These are phyloP conservation scores for Diaporthe caulivora DNA, from an alignment of 2,329 filamentous ascomycete species.

Conservation along the genomic window DNA sequence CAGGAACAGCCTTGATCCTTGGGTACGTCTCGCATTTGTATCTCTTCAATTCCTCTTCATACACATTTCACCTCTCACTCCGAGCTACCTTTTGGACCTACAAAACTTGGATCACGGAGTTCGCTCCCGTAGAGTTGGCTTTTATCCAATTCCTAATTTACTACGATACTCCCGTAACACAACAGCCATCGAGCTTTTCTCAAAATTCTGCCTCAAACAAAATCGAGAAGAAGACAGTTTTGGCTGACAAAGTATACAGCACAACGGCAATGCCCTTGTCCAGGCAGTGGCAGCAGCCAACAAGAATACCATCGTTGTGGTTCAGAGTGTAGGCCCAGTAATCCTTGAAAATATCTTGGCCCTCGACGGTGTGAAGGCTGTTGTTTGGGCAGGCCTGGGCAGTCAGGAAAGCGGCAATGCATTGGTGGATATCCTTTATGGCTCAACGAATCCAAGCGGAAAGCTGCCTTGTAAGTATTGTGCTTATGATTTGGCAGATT, in stretches of 20 bases:
- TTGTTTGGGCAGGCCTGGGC: conserved; percentile 81
- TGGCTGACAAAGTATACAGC: conserved; percentile 40
- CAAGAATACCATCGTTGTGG: conserved; percentile 73
- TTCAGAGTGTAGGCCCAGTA: conserved; percentile 72
- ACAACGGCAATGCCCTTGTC: conserved; percentile 73
- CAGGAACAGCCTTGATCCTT: conserved; percentile 73
- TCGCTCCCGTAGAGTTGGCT: neutral
- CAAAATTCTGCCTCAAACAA: neutral
- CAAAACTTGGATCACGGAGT: neutral
- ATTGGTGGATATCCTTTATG: conserved; percentile 80
- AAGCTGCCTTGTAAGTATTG: conserved; percentile 55
- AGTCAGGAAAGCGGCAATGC: conserved; percentile 83
- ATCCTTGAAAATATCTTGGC: conserved; percentile 70
- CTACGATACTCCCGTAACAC: neutral
- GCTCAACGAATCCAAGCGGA: conserved; percentile 59
- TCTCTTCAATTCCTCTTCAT: neutral
- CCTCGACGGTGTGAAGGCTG: conserved; percentile 78
- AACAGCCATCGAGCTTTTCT: neutral
- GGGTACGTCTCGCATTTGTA: conserved; percentile 50
- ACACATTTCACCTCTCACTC: no score
- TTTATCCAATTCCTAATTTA: no score
- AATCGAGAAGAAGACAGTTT: no score
- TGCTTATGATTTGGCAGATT: neutral
- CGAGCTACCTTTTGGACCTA: no score
- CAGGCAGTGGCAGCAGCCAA: conserved; percentile 68